These are phyloP conservation scores for Pseudogymnoascus sp. DNA, from an alignment of 2,329 filamentous ascomycete genomes.

Conservation along the genomic window DNA sequence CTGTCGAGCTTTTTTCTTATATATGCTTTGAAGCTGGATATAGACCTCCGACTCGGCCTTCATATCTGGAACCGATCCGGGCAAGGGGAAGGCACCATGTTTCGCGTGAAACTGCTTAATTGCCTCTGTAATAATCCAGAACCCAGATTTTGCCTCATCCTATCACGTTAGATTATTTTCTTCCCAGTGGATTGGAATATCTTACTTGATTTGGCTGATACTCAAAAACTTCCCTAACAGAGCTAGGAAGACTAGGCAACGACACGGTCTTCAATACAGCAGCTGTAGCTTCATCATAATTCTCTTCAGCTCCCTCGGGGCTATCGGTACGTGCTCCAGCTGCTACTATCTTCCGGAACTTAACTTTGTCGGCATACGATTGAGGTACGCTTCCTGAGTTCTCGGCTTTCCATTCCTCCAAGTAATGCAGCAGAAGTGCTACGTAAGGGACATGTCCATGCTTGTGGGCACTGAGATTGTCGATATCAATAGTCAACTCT, in stretches of 20 bases:
- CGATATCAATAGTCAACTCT: slow-evolving; percentile 62
- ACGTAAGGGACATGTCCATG: slow-evolving; percentile 92
- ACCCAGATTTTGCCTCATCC: slow-evolving; percentile 52
- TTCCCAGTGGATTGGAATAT: background rate
- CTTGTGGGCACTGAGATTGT: slow-evolving; percentile 65
- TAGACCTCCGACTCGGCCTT: slow-evolving; percentile 90
- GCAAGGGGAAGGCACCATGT: slow-evolving; percentile 70
- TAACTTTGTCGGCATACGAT: slow-evolving; percentile 78
- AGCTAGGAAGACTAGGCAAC: slow-evolving; percentile 57
- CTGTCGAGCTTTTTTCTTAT: slow-evolving; percentile 77
- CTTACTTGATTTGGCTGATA: slow-evolving; percentile 50
- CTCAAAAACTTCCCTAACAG: slow-evolving; percentile 71
- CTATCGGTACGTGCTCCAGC: slow-evolving; percentile 63
- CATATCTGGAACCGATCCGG: slow-evolving; percentile 91
- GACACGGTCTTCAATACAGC: slow-evolving; percentile 86
- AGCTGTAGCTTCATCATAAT: slow-evolving; percentile 85
- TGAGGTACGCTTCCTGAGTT: slow-evolving; percentile 64
- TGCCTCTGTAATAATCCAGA: slow-evolving; percentile 85
- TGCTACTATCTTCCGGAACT: slow-evolving; percentile 67
- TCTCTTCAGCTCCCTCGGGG: slow-evolving; percentile 86
- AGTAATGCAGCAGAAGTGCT: slow-evolving; percentile 72
- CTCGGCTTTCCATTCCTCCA: slow-evolving; percentile 69
- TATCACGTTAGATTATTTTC: slow-evolving; percentile 14
- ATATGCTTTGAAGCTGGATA: slow-evolving; percentile 83
- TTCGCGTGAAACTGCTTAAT: slow-evolving; percentile 69